Evolutionary conservation across 306 rosid genomes (phyloP).

Genomic region (Adenanthera pavonina): DNA sequence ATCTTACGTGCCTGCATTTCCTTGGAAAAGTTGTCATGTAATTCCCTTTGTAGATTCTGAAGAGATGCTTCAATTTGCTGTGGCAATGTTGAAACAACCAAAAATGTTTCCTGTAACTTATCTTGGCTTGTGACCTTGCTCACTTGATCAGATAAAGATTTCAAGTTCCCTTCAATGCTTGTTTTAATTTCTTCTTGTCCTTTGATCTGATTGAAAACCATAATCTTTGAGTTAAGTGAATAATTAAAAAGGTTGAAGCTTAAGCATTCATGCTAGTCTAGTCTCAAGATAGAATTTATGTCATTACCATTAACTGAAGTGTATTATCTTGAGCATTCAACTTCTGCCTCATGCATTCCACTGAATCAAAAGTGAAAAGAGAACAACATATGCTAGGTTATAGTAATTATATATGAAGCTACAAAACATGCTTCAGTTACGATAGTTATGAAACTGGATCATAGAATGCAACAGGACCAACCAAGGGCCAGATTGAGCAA

Average conservation of each 20-base stretch:
- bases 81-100: slow-evolving; percentile 69
- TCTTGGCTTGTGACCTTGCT: slow-evolving; percentile 55
- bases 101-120: slow-evolving; percentile 66
- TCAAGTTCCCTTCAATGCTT: slow-evolving; percentile 70
- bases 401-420: slow-evolving; percentile 17
- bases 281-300: slow-evolving; percentile 33
- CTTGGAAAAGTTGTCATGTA: slow-evolving; percentile 54
- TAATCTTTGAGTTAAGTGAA: slow-evolving; percentile 37
- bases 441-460: slow-evolving; percentile 14
- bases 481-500: slow-evolving; percentile 4
- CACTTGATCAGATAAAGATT: slow-evolving; percentile 64
- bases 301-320: slow-evolving; percentile 74
- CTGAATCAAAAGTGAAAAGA: slow-evolving; percentile 55
- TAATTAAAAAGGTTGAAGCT: slow-evolving; percentile 33
- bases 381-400: slow-evolving; percentile 26
- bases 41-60: slow-evolving; percentile 59
- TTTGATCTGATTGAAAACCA: slow-evolving; percentile 65
- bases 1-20: slow-evolving; percentile 73
- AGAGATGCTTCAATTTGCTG: slow-evolving; percentile 66
- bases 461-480: slow-evolving; percentile 1
- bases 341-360: slow-evolving; percentile 75
- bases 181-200: slow-evolving; percentile 80
- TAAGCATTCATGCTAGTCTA: slow-evolving; percentile 36
- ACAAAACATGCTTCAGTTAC: slow-evolving; percentile 17
- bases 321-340: slow-evolving; percentile 67